Evolutionary conservation across 1,139 yeast genomes (phyloP).

Genomic region (Wickerhamomyces sp.): DNA sequence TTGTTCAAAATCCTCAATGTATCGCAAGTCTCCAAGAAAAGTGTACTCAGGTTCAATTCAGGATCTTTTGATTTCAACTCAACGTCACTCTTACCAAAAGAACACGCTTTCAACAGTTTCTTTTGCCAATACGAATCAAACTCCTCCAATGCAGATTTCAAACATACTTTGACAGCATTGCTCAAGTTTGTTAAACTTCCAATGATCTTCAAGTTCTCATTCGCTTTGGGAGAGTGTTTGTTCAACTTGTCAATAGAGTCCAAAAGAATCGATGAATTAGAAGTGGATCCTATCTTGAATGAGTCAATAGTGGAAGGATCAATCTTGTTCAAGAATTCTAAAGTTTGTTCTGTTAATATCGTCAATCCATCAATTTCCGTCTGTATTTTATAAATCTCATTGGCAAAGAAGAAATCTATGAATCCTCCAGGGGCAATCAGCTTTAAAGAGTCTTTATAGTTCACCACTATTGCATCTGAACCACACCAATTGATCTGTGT

Average conservation of each 20-base stretch:
- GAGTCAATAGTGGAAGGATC: slow-evolving; percentile 51
- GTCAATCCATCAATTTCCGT: slow-evolving; percentile 71
- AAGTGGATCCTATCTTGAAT: slow-evolving; percentile 77
- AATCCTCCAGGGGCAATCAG: slow-evolving; percentile 70
- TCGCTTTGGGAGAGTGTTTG: slow-evolving; percentile 74
- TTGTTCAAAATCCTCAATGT: slow-evolving; percentile 65
- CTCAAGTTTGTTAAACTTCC: slow-evolving; percentile 39
- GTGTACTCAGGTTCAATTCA: background rate
- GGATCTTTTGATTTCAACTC: slow-evolving; percentile 9
- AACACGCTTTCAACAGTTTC: slow-evolving; percentile 69
- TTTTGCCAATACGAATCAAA: slow-evolving; percentile 78
- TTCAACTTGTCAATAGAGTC: slow-evolving; percentile 78
- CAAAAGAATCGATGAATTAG: slow-evolving; percentile 74
- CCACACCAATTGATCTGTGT: slow-evolving; percentile 76
- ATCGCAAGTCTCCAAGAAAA: slow-evolving; percentile 56
- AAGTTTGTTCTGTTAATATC: slow-evolving; percentile 49
- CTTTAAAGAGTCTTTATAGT: slow-evolving; percentile 59
- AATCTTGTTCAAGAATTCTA: slow-evolving; percentile 67
- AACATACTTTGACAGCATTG: slow-evolving; percentile 66
- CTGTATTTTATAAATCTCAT: slow-evolving; percentile 30
- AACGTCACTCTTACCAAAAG: slow-evolving; percentile 67
- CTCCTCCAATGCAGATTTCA: slow-evolving; percentile 73
- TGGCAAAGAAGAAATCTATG: slow-evolving; percentile 37
- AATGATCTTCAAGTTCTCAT: slow-evolving; percentile 65
- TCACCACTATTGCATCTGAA: slow-evolving; percentile 67